phyloP scores from a whole-genome alignment of 192 early-diverging fungal species.

The Phlyctochytrium planicorne region DNA sequence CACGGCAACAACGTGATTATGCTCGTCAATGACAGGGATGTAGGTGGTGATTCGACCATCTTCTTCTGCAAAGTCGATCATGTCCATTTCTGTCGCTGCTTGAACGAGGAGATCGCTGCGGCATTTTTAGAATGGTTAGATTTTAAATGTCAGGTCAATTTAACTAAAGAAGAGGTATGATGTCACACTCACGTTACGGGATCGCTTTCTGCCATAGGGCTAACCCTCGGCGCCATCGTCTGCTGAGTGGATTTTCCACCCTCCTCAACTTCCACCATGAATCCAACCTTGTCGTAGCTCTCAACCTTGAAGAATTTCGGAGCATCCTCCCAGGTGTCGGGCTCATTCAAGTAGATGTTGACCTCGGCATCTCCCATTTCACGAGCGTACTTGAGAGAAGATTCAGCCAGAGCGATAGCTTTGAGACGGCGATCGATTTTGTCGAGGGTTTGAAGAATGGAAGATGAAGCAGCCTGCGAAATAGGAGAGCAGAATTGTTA shows the following conservation, averaged over 20 bases:
- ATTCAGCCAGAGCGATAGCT: slow-evolving; percentile 25
- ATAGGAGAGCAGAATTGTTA: neutral
- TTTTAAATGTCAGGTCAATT: neutral
- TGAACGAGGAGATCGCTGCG: slow-evolving; percentile 11
- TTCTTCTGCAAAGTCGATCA: slow-evolving; percentile 10
- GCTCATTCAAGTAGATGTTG: slow-evolving; percentile 20
- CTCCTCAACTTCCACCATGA: slow-evolving; percentile 1
- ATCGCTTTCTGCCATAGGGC: slow-evolving; percentile 4
- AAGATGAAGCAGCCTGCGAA: neutral
- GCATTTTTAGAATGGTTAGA: too few species aligned
- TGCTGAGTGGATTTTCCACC: neutral
- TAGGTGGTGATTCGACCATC: slow-evolving; percentile 22
- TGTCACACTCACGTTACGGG: slow-evolving; percentile 16
- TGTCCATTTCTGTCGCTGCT: slow-evolving; percentile 17
- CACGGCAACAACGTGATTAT: slow-evolving; percentile 33
- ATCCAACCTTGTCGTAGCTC: neutral
- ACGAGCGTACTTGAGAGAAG: slow-evolving; percentile 16
- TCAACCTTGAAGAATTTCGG: slow-evolving; percentile 17
- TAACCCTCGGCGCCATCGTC: neutral
- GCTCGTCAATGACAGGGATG: slow-evolving; percentile 37
- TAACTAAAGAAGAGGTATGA: neutral
- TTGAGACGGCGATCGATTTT: slow-evolving; percentile 1
- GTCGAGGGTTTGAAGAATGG: neutral
- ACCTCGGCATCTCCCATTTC: slow-evolving; percentile 24
- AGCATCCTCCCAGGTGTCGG: slow-evolving; percentile 4